Evolutionary conservation across 78 protist genomes (phyloP), one percentile per base, ranked within the genome.

Genomic region (Dictyostelium capitatum): DNA sequence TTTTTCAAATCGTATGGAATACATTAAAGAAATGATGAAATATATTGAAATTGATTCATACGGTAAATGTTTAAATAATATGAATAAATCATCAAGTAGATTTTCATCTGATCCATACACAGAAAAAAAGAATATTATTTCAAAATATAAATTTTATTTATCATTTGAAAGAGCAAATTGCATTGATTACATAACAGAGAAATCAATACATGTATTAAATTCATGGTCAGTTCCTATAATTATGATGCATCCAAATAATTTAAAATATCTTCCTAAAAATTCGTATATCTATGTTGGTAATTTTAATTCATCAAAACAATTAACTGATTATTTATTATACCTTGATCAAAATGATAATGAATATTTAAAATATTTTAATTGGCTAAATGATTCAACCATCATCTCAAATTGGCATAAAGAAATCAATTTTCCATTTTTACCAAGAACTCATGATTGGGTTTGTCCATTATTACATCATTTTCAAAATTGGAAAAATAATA

Each of bases 211-310:
- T 19, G 64, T 72, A 37, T 37, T 84, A 4, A 3, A 7, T 0
- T 2, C 14, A 5, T 64, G 82, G 0, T 62, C 67, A 19, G 91
- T 84, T 3, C 91, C 91, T 20, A 69, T 84, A 0, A 11, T 53
- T 19, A 84, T 84, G 81, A 59, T 28, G 1, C 81, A 74, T 57
- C 57, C 37, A 4, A 12, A 32, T 17, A 84, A 54, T 23, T 17
- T 74, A 5, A 25, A 74, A 14, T 57, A 28, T 3, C 12, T 84
- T 12, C 82, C 91, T 3, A 1, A 25, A 2, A 80, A 80, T 5
- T 84, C 91, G 8, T 84, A n/a, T n/a, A 72, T 93, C 1, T 78
- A 51, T 10, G 85, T 81, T 7, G 28, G 30, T 51, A 90, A 91
- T 77, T 91, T 73, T 15, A 30, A 28, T 1, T 9, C 65, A 23